A percentile compares a stretch with the other conserved stretches of the same genome.
Evolutionary conservation across 257 asterid species (phyloP).

Genomic region (Nicotiana attenuata): DNA sequence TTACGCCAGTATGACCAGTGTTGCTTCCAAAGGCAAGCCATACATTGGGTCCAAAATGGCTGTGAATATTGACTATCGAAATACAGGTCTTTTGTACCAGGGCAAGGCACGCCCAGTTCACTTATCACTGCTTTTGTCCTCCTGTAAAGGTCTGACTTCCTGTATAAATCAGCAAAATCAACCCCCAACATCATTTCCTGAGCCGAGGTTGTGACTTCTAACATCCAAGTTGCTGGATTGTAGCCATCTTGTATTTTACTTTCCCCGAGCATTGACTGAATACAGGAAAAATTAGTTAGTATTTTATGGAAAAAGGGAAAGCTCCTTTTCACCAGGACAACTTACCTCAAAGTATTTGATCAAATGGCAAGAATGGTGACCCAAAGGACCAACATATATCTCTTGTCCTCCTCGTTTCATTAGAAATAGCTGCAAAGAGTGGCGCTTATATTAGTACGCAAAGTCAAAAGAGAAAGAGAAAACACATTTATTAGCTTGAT

Average conservation of each 20-base stretch:
- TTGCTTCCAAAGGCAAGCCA: too few species aligned
- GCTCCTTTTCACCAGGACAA: not conserved
- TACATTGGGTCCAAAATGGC: conserved; percentile 7
- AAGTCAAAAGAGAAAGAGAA: not conserved
- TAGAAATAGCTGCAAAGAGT: too few species aligned
- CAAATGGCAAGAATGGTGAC: too few species aligned
- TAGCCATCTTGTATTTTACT: conserved; percentile 1
- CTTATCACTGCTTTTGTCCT: not conserved
- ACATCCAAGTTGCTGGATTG: conserved; percentile 10
- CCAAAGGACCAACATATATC: too few species aligned
- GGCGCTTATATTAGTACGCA: not conserved
- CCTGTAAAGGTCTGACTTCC: not conserved
- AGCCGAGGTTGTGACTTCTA: not conserved
- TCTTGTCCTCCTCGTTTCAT: too few species aligned
- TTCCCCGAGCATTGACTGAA: not conserved
- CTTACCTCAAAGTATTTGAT: conserved; percentile 4
- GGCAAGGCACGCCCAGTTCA: not conserved
- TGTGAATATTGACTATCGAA: conserved; percentile 1
- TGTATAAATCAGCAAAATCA: conserved; percentile 4
- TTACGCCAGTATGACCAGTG: too few species aligned
- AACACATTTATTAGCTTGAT: not conserved
- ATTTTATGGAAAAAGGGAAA: not conserved
- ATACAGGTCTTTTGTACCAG: not conserved
- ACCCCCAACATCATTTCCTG: conserved; percentile 3
- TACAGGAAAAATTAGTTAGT: not conserved